Evolutionary conservation across 768 basidiomycete genomes (phyloP).

Genomic region (Amanita phalloides): DNA sequence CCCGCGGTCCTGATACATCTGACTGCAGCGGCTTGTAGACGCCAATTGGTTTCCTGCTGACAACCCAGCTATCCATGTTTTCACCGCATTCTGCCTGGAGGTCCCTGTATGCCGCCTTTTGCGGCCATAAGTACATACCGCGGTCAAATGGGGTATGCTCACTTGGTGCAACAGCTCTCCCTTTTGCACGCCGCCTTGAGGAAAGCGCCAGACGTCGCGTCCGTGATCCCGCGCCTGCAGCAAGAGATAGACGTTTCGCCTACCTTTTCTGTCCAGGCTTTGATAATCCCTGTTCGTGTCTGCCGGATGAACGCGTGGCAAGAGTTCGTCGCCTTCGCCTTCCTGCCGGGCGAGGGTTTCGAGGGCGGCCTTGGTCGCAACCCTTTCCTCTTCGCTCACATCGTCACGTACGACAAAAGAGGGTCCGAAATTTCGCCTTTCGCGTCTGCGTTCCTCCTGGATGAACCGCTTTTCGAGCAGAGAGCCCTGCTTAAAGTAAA

Average conservation of each 20-base stretch:
- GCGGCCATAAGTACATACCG: background rate
- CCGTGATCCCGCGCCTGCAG: conserved; percentile 41
- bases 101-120: conserved; percentile 64
- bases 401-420: conserved; percentile 40
- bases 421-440: conserved; percentile 64
- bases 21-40: conserved; percentile 43
- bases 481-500: conserved; percentile 92
- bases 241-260: conserved; percentile 84
- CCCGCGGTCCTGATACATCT: background rate
- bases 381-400: conserved; percentile 31
- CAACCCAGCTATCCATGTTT: conserved; percentile 89
- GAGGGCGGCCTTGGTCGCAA: conserved; percentile 47
- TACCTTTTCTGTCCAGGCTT: conserved; percentile 73
- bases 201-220: conserved; percentile 70
- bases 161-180: conserved; percentile 76
- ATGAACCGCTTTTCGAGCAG: conserved; percentile 74
- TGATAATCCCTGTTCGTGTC: conserved; percentile 52
- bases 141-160: conserved; percentile 11
- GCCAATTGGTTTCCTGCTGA: conserved; percentile 83
- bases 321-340: conserved; percentile 51
- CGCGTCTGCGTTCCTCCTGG: conserved; percentile 63
- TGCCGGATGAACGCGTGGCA: conserved; percentile 49
- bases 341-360: conserved; percentile 46
- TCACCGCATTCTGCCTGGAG: conserved; percentile 64
- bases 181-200: conserved; percentile 49